phyloP scores from a whole-genome alignment of 2,329 filamentous ascomycete genomes.

The Botrytis sinoallii region DNA sequence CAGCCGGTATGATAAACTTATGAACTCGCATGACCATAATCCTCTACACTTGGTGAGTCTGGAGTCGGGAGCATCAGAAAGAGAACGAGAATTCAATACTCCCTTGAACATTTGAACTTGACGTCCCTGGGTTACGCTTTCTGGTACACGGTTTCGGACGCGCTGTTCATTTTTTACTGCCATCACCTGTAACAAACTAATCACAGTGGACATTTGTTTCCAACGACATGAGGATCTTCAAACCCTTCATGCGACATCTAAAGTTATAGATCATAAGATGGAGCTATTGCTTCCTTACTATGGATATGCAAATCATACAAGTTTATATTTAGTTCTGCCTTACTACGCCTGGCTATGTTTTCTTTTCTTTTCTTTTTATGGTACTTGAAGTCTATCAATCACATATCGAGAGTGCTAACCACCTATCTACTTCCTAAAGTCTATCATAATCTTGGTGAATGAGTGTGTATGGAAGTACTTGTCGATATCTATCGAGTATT shows the following conservation, averaged over 20 bases:
- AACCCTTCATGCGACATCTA: conserved; percentile 6
- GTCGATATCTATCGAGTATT: not conserved
- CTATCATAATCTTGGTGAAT: not conserved
- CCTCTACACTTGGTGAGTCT: not conserved
- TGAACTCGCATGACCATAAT: not conserved
- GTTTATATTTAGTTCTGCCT: not conserved
- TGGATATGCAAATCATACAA: not conserved
- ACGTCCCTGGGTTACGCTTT: no score
- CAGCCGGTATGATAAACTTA: no score
- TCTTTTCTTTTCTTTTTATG: not conserved
- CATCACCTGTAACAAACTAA: not conserved
- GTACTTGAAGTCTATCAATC: not conserved
- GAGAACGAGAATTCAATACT: no score
- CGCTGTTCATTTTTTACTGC: not conserved
- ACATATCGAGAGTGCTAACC: not conserved
- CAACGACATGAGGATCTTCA: not conserved
- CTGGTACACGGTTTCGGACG: not conserved
- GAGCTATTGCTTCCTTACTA: not conserved
- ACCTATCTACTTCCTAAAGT: not conserved
- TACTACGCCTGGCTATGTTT: no score
- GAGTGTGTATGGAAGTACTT: not conserved
- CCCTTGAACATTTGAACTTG: no score
- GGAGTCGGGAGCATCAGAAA: not conserved
- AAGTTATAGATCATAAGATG: not conserved
- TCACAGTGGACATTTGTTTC: not conserved